Evolutionary conservation across 1,284 basidiomycete genomes (phyloP).

Genomic region (Boletus holoroseus): DNA sequence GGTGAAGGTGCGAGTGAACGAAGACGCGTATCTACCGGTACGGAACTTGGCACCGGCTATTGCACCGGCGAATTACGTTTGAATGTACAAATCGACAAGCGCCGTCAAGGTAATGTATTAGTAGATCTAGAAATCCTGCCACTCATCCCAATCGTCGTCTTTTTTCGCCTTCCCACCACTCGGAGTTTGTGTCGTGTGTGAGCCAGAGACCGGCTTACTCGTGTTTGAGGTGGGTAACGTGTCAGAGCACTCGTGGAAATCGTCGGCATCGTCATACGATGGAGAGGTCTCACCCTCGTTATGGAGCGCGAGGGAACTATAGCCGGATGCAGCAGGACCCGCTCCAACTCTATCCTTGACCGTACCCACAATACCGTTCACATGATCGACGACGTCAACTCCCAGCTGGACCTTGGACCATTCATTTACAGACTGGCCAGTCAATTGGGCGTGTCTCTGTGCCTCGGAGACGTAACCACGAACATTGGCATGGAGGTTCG

Average conservation of each 20-base stretch:
- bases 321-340: slow-evolving; percentile 48
- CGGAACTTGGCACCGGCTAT: slow-evolving; percentile 21
- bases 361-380: slow-evolving; percentile 53
- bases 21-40: slow-evolving; percentile 12
- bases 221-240: slow-evolving; percentile 22
- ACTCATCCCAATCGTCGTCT: slow-evolving; percentile 64
- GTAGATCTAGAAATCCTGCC: slow-evolving; percentile 64
- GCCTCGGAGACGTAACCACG: slow-evolving; percentile 67
- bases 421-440: slow-evolving; percentile 58
- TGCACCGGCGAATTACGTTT: slow-evolving; percentile 7
- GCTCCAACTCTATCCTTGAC: slow-evolving; percentile 48
- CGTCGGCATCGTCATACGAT: slow-evolving; percentile 51
- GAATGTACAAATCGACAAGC: background rate
- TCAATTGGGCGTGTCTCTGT: slow-evolving; percentile 52
- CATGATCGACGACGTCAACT: slow-evolving; percentile 70
- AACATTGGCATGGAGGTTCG: slow-evolving; percentile 66
- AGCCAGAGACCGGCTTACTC: slow-evolving; percentile 19
- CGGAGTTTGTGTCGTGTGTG: slow-evolving; percentile 21
- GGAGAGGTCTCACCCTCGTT: slow-evolving; percentile 50
- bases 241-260: slow-evolving; percentile 47
- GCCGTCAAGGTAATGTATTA: background rate
- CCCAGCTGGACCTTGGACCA: slow-evolving; percentile 72
- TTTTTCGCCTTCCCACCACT: slow-evolving; percentile 36
- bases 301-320: slow-evolving; percentile 46
- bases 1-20: background rate